Conservation (phyloP, 1,284 basidiomycete genomes). For the Cryptococcus depauperatus region DNA sequence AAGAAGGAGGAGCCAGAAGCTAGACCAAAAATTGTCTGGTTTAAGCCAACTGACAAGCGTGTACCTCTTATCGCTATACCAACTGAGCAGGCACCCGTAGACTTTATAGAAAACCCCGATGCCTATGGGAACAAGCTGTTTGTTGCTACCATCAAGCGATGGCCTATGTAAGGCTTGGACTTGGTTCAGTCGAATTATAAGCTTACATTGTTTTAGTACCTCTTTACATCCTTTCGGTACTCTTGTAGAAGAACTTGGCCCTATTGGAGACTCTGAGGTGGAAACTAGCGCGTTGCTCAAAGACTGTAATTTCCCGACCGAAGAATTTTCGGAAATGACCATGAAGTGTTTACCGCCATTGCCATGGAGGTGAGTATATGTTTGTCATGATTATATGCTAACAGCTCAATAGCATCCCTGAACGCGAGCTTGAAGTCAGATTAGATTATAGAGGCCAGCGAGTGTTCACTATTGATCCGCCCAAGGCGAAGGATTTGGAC, state of each 20-base stretch:
- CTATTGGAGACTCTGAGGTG: constrained; percentile 96
- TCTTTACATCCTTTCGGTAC: constrained; percentile 98
- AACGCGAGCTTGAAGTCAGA: constrained; percentile 77
- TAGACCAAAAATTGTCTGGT: constrained; percentile 99
- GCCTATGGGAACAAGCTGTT: constrained; percentile 84
- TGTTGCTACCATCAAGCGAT: constrained; percentile 95
- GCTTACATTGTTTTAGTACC: constrained; percentile 63
- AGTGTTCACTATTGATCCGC: constrained; percentile 89
- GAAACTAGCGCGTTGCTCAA: constrained; percentile 95
- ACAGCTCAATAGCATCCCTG: constrained; percentile 62
- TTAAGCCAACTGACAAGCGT: constrained; percentile 98
- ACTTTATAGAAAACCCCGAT: constrained; percentile 93
- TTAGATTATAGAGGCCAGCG: constrained; percentile 77
- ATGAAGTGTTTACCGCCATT: constrained; percentile 89
- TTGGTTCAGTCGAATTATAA: constrained; percentile 29
- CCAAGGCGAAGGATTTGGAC: constrained; percentile 82
- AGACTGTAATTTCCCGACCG: constrained; percentile 95
- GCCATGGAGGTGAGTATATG: constrained; percentile 73
- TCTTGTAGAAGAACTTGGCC: constrained; percentile 92
- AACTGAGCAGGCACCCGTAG: constrained; percentile 94
- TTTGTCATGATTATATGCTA: not conserved
- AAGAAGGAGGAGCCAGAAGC: constrained; percentile 55
- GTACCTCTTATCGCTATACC: constrained; percentile 98
- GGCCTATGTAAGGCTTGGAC: constrained; percentile 48
- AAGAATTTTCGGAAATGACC: constrained; percentile 88